Evolutionary conservation across 2,329 filamentous ascomycete species (phyloP).

Genomic region (Metarhizium brunneum): DNA sequence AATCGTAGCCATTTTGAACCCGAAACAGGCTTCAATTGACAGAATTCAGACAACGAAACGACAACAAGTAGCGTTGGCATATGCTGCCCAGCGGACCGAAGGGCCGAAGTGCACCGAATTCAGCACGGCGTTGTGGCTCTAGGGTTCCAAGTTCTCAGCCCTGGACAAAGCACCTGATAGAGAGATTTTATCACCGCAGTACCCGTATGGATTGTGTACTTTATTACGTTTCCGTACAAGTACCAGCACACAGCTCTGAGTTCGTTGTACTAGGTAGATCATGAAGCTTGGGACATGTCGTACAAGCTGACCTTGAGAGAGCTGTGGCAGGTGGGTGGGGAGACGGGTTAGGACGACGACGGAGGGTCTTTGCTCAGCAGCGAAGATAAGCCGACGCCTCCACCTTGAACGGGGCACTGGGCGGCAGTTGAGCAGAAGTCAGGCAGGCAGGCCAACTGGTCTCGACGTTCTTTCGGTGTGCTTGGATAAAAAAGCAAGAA

Average conservation of each 20-base stretch:
- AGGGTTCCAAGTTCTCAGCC: not conserved
- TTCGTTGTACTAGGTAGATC: not conserved
- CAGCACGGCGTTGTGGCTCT: not conserved
- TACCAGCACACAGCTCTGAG: not conserved
- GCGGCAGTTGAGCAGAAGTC: no score
- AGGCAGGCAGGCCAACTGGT: no score
- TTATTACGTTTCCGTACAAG: not conserved
- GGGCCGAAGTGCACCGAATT: not conserved
- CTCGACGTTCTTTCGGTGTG: no score
- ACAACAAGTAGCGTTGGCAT: not conserved
- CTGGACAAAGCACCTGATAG: not conserved
- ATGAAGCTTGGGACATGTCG: no score
- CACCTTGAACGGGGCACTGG: no score
- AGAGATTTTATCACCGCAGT: not conserved
- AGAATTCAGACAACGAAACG: not conserved
- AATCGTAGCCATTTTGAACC: conserved; percentile 14
- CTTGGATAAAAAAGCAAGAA: no score
- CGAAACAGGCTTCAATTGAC: conserved; percentile 1
- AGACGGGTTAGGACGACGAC: not conserved
- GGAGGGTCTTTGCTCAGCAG: no score
- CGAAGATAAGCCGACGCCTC: not conserved
- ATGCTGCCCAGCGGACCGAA: not conserved
- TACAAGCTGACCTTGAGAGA: not conserved
- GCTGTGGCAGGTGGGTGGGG: not conserved
- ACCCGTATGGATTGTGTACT: no score